Percentiles rank a stretch among this genome's conserved stretches.
These are phyloP conservation scores for Lignosus rhinocerotis DNA, from an alignment of 1,284 basidiomycete species.

Conservation along the genomic window DNA sequence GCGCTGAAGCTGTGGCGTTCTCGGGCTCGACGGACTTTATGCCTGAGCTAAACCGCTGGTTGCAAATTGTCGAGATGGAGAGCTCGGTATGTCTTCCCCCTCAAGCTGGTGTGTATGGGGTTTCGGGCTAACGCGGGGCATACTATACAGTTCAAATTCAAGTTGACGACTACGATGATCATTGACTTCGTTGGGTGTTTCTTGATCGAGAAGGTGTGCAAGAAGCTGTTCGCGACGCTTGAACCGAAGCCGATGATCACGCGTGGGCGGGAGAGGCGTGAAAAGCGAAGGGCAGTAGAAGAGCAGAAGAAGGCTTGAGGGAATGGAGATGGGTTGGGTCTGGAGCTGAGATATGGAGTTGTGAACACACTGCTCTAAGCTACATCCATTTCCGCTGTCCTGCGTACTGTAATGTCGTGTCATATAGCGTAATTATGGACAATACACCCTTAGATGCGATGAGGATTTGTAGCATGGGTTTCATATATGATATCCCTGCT, in stretches of 20 bases:
- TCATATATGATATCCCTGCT: too few species aligned
- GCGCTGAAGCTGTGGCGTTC: conserved; percentile 86
- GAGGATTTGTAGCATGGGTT: too few species aligned
- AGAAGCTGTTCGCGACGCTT: conserved; percentile 85
- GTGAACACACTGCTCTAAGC: too few species aligned
- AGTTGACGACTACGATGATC: conserved; percentile 79
- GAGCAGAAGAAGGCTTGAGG: conserved; percentile 15
- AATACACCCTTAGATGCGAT: conserved; percentile 14
- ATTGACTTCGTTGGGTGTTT: conserved; percentile 90
- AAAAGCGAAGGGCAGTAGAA: conserved; percentile 29
- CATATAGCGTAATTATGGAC: conserved; percentile 10
- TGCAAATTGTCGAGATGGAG: conserved; percentile 95
- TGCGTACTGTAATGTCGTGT: conserved; percentile 16
- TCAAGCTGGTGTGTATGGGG: neutral
- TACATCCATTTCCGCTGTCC: neutral
- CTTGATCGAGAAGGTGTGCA: conserved; percentile 82
- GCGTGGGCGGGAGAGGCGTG: conserved; percentile 75
- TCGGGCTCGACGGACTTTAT: conserved; percentile 92
- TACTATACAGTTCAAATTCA: conserved; percentile 71
- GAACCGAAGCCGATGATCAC: conserved; percentile 87
- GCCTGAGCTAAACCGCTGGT: conserved; percentile 95
- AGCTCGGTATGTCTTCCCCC: conserved; percentile 52
- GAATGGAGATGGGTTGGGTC: too few species aligned
- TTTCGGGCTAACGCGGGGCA: neutral
- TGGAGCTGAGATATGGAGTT: too few species aligned